These are phyloP conservation scores for Aspergillus novofumigatus DNA, from an alignment of 2,329 filamentous ascomycete species.

Conservation along the genomic window DNA sequence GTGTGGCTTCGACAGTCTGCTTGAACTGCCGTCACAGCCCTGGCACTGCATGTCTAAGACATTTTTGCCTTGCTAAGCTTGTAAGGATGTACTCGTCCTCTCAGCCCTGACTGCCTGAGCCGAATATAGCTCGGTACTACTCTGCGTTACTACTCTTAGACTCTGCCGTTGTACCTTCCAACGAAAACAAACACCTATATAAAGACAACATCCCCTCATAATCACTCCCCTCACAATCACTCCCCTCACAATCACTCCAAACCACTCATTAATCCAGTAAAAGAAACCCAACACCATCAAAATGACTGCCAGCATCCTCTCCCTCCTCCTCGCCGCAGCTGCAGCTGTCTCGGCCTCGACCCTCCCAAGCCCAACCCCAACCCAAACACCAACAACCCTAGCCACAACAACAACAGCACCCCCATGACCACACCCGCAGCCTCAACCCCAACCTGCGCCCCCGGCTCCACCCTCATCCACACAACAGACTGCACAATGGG, in stretches of 20 bases:
- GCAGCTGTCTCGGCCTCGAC: background rate
- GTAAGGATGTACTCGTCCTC: too few relatives aligned
- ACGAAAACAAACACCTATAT: background rate
- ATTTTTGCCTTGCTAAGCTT: background rate
- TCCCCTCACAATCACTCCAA: background rate
- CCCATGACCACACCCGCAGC: background rate
- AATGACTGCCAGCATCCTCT: background rate
- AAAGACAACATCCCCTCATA: background rate
- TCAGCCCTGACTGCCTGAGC: background rate
- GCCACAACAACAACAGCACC: background rate
- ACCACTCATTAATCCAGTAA: background rate
- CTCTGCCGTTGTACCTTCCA: background rate
- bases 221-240: background rate
- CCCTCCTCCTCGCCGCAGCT: background rate
- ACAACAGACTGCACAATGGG: conserved; percentile 27
- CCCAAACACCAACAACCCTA: background rate
- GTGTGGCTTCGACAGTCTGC: background rate
- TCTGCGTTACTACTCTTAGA: background rate
- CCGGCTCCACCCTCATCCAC: background rate
- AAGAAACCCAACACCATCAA: background rate
- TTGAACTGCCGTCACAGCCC: background rate
- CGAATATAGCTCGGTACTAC: background rate
- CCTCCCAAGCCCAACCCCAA: background rate
- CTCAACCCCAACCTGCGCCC: background rate
- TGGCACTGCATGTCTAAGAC: background rate